Evolutionary conservation across 106 monocot genomes (phyloP).

Genomic region (Iris macrosiphon): DNA sequence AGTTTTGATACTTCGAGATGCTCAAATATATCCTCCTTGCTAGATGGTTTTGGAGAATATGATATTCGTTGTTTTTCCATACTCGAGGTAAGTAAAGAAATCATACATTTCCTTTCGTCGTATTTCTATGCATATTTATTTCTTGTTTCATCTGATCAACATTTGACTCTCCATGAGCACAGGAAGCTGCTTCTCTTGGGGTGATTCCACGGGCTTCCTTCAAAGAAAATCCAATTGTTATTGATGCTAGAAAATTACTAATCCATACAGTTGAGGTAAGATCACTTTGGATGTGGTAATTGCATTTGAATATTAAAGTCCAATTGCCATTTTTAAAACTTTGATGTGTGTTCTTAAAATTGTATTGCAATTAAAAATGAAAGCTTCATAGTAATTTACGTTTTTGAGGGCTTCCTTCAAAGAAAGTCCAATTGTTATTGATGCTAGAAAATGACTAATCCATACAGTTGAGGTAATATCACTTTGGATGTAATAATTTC

Average conservation of each 20-base stretch:
- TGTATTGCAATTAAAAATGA: too few species aligned
- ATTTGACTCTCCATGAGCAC: constrained; percentile 1
- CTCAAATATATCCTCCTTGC: constrained; percentile 49
- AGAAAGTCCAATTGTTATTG: constrained; percentile 71
- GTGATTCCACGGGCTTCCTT: constrained; percentile 59
- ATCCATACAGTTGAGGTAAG: constrained; percentile 72
- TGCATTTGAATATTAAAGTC: not conserved
- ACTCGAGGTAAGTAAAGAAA: constrained; percentile 51
- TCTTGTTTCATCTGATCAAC: not conserved
- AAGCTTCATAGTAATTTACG: too few species aligned
- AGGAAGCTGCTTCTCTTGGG: constrained; percentile 79
- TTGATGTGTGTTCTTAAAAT: too few species aligned
- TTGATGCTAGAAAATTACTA: constrained; percentile 78
- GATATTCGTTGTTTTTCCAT: constrained; percentile 79
- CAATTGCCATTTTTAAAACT: not conserved
- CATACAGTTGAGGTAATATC: constrained; percentile 65
- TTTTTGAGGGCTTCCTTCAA: constrained; percentile 70
- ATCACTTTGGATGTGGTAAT: not conserved
- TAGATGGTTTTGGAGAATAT: constrained; percentile 97
- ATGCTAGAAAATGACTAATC: constrained; percentile 68
- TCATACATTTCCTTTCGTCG: not conserved
- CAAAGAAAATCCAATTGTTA: constrained; percentile 67
- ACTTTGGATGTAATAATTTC: not conserved
- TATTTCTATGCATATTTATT: too few species aligned
- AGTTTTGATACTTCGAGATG: constrained; percentile 36